Percentiles rank a stretch among this genome's conserved stretches.
These are phyloP conservation scores for Ascochyta pisi DNA, from an alignment of 2,329 filamentous ascomycete species.

Conservation along the genomic window DNA sequence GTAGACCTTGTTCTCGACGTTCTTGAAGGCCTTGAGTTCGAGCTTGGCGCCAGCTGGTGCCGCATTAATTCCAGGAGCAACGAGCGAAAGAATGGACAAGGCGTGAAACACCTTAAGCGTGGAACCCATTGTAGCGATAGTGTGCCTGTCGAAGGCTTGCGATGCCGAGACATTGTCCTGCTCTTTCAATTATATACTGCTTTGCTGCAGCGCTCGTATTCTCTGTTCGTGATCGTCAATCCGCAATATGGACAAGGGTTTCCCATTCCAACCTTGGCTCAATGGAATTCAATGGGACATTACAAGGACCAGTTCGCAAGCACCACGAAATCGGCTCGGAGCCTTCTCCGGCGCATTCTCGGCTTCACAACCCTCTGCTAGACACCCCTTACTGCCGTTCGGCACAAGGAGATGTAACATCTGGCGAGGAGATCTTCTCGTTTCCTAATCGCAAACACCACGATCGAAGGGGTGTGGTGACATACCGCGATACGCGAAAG, in stretches of 20 bases:
- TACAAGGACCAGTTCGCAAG: neutral
- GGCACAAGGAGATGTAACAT: conserved; percentile 5
- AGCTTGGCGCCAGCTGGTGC: conserved; percentile 14
- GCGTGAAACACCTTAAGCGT: conserved; percentile 18
- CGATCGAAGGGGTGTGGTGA: conserved; percentile 6
- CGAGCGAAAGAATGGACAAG: conserved; percentile 15
- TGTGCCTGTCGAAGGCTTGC: conserved; percentile 17
- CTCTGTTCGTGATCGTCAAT: conserved; percentile 3
- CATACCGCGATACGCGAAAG: conserved; percentile 4
- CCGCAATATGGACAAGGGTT: neutral
- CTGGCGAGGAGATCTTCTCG: conserved; percentile 5
- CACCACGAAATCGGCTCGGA: conserved; percentile 1
- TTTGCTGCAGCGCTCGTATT: neutral
- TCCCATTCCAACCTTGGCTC: conserved; percentile 8
- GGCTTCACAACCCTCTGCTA: neutral
- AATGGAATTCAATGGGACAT: conserved; percentile 11
- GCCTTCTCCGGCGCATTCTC: conserved; percentile 8
- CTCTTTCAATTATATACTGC: conserved; percentile 16
- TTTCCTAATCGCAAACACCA: conserved; percentile 1
- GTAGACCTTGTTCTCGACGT: conserved; percentile 13
- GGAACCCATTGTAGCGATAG: conserved; percentile 17
- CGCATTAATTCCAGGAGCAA: conserved; percentile 11
- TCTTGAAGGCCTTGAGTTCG: conserved; percentile 12
- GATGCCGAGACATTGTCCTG: conserved; percentile 14
- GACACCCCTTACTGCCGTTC: conserved; percentile 1